Evolutionary conservation across 1,284 basidiomycete species (phyloP), one percentile per base, ranked within the genome.

Genomic region (Prillingera fragicola): DNA sequence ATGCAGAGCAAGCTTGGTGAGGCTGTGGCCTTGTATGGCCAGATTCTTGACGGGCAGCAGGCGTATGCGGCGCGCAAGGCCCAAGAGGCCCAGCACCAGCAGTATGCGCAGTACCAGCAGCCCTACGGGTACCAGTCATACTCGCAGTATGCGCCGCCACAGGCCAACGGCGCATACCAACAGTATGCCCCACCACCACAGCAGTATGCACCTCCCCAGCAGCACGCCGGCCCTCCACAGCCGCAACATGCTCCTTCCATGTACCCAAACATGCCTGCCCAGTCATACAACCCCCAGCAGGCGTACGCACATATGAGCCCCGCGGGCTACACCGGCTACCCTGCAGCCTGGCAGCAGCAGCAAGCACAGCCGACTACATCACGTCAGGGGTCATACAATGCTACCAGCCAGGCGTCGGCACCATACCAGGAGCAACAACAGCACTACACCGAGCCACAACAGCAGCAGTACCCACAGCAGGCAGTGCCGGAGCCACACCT

Each of bases 1-100:
- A 95, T 96, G 90, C 87, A 96, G 61, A 84, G 85, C 48, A 92
- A 95, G 67, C 75, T 96, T 3, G 86, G 87, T 0, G 81, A 94
- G 67, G 89, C 88, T 0, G 89, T 96, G 33, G 84, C 84, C 55
- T 73, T 94, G 3, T 96, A 95, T 66, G 90, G 95, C 59, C 78
- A 82, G 41, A 74, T 95, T 13, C 74, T 95, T 34, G 89, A 89
- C 26, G 80, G 88, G 43, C 91, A 95, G 56, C 69, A 69, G 41
- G 62, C 61, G 4, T 69, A 64, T 48, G 56, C 63, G 2, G 72
- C 73, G 23, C 63, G 63, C 25, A 53, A 56, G 38, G 38, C 57
- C 18, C 67, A 70, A 31, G 63, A 69, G 46, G 57, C 68, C 38
- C 61, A 63, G 36, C 56, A 63, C 23, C 52, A 57, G 33, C 58